A percentile compares a stretch with the other conserved stretches of the same genome.
Evolutionary conservation across 108 stramenopile species (phyloP).

Genomic region (Fragilaria crotonensis): DNA sequence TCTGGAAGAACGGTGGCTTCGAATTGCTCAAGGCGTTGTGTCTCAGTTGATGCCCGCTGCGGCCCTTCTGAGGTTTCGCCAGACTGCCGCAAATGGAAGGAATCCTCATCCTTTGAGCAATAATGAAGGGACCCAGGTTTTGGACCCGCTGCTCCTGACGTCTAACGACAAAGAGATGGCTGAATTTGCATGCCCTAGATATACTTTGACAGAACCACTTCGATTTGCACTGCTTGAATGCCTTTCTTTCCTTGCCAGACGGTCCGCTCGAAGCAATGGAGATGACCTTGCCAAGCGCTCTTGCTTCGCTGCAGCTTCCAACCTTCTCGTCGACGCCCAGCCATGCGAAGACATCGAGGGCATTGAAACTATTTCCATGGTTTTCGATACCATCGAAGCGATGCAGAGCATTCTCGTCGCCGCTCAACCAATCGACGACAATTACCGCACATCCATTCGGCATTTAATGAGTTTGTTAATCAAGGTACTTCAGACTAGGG

Average conservation of each 20-base stretch:
- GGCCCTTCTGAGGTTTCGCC: conserved; percentile 54
- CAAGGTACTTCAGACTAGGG: neutral
- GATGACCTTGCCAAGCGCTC: conserved; percentile 20
- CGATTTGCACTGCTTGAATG: neutral
- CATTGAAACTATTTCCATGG: conserved; percentile 19
- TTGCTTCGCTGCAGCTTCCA: conserved; percentile 45
- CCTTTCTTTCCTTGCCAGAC: conserved; percentile 28
- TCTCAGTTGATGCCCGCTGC: conserved; percentile 52
- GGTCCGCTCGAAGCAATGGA: conserved; percentile 15
- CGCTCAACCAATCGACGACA: neutral
- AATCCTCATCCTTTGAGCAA: conserved; percentile 27
- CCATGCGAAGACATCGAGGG: conserved; percentile 30
- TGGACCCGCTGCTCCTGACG: neutral
- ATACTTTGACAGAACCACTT: neutral
- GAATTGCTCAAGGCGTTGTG: conserved; percentile 33
- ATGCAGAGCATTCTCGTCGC: neutral
- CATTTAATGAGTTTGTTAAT: neutral
- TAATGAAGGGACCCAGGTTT: neutral
- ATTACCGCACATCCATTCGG: neutral
- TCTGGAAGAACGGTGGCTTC: conserved; percentile 25
- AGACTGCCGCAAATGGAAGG: conserved; percentile 39
- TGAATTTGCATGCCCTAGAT: too few relatives aligned
- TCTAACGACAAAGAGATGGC: neutral
- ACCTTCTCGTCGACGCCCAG: conserved; percentile 37
- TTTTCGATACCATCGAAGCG: conserved; percentile 2